Evolutionary conservation across 2,329 filamentous ascomycete species (phyloP), one percentile per base, ranked within the genome.

Genomic region (Myriosclerotinia duriaeana): DNA sequence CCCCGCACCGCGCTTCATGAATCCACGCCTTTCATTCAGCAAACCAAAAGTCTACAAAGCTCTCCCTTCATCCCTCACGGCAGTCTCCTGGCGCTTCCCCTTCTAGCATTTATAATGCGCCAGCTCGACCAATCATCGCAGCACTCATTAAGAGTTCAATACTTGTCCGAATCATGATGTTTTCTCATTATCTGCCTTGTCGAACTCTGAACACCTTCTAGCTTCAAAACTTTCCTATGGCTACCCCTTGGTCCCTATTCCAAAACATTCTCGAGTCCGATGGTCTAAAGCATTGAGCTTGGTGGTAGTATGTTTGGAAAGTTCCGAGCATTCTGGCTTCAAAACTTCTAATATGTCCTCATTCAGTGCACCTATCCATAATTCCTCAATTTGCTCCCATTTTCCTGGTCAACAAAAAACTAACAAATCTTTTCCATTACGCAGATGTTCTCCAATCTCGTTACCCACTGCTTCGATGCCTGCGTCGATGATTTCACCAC

Each of bases 401-500:
- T 42, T 56, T 26, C 12, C 38, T 20, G 12, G 14, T n/a, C 17
- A 54, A 46, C 26, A 15, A 34, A 26, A 34, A 40, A 52, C 54
- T 53, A 59, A 65, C 15, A 53, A 30, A 22, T 58, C 20, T 34
- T 14, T 20, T 22, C 40, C 40, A 22, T 20, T 38, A 26, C 26
- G n/a, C 69, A 86, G 84, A 81, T 86, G 78, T 86, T 85, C 75
- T 82, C 81, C 76, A 88, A 87, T 80, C 84, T 91, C 65, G 90
- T 93, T 75, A 89, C 92, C 79, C 86, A 89, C 81, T 99, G 95
- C 87, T 99, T 99, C 85, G 89, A 92, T 78, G 90, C 95, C 80
- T 99, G 95, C 84, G 87, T 99, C 81, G 94, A 93, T 80, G 93
- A 98, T 84, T 99, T 99, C 86, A 96, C 93, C 76, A 96, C 93